Evolutionary conservation across 2,329 filamentous ascomycete genomes (phyloP).

Genomic region (Pseudopyrenochaeta lycopersici): DNA sequence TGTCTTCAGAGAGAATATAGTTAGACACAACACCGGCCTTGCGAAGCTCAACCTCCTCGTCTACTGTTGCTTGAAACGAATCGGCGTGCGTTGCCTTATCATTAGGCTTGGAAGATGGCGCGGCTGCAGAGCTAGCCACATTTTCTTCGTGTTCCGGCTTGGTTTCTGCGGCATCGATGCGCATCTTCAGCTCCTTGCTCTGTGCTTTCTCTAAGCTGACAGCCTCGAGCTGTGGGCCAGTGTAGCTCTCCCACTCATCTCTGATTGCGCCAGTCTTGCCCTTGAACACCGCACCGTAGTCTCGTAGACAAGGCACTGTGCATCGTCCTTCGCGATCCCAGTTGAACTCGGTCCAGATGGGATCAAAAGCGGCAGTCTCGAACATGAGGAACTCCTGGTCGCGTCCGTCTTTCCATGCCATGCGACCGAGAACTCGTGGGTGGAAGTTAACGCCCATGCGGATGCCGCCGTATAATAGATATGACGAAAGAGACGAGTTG

Average conservation of each 20-base stretch:
- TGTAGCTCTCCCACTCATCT: conserved; percentile 64
- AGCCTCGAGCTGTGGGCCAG: conserved; percentile 53
- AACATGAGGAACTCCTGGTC: conserved; percentile 65
- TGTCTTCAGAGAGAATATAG: conserved; percentile 60
- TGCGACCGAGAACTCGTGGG: conserved; percentile 63
- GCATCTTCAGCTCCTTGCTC: conserved; percentile 35
- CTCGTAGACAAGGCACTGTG: conserved; percentile 63
- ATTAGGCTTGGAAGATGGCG: conserved; percentile 28
- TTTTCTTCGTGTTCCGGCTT: conserved; percentile 35
- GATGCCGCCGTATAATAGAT: conserved; percentile 64
- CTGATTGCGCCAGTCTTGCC: conserved; percentile 56
- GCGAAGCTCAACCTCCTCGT: conserved; percentile 52
- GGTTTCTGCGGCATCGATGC: neutral
- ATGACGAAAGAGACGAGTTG: conserved; percentile 64
- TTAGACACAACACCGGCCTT: conserved; percentile 52
- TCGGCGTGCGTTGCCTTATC: conserved; percentile 41
- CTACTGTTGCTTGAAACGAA: conserved; percentile 51
- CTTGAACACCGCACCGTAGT: conserved; percentile 63
- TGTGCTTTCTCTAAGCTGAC: conserved; percentile 41
- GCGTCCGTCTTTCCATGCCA: conserved; percentile 65
- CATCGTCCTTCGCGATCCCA: conserved; percentile 62
- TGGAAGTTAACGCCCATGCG: conserved; percentile 68
- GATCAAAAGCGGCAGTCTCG: conserved; percentile 66
- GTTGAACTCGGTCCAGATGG: conserved; percentile 67
- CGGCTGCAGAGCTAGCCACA: conserved; percentile 37